Evolutionary conservation across 495 filamentous ascomycete genomes (phyloP).

Genomic region (Aspergillus hancockii): DNA sequence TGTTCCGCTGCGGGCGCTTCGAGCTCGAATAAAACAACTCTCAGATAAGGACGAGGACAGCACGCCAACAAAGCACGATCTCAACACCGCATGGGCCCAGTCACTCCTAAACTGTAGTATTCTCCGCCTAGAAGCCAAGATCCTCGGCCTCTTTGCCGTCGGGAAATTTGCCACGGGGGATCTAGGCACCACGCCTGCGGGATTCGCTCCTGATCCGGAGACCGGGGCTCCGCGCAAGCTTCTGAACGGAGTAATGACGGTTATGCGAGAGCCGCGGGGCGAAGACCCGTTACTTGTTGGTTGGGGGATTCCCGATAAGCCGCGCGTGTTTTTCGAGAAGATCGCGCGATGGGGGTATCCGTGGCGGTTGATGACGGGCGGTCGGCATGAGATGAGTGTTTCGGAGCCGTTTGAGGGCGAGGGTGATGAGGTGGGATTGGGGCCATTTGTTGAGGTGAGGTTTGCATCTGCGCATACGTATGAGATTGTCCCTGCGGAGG

Average conservation of each 20-base stretch:
- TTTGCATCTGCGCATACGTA: slow-evolving; percentile 37
- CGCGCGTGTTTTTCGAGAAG: slow-evolving; percentile 32
- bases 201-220: slow-evolving; percentile 10
- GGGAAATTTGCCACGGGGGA: slow-evolving; percentile 23
- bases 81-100: slow-evolving; percentile 32
- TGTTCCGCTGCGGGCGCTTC: slow-evolving; percentile 23
- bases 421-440: slow-evolving; percentile 4
- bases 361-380: slow-evolving; percentile 37
- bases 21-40: slow-evolving; percentile 7
- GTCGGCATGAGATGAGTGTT: slow-evolving; percentile 38
- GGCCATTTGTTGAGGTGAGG: slow-evolving; percentile 30
- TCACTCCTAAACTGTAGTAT: slow-evolving; percentile 22
- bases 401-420: slow-evolving; percentile 25
- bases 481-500: slow-evolving; percentile 27
- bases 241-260: slow-evolving; percentile 23
- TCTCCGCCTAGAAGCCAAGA: slow-evolving; percentile 24
- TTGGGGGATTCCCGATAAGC: slow-evolving; percentile 25
- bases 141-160: slow-evolving; percentile 22
- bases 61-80: slow-evolving; percentile 11
- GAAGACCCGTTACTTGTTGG: slow-evolving; percentile 21
- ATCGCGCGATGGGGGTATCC: slow-evolving; percentile 36
- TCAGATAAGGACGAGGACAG: too few species aligned
- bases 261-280: slow-evolving; percentile 18
- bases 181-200: slow-evolving; percentile 14
- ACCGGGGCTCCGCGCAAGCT: slow-evolving; percentile 17